Base-by-base conservation (phyloP, 176 grass and related monocot species). In the Tillandsia fasciculata region DNA sequence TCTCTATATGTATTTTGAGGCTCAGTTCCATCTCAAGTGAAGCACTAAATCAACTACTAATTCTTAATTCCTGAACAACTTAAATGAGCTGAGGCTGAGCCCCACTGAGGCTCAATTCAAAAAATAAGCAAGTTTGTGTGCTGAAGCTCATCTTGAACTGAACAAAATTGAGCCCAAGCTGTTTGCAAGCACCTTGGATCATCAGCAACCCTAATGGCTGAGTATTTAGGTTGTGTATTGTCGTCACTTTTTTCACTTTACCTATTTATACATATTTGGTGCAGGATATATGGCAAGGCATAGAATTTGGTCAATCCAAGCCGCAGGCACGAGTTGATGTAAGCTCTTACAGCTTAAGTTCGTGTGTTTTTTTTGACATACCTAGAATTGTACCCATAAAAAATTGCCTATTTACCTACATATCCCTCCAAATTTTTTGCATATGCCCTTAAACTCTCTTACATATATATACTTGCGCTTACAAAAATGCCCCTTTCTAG, bases 251-350 rank as follows among this genome's bases (percentile, higher is more conserved):
- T 15, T 27, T 66, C 64, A 11, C 2, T 79, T 50, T 10, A 56
- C 49, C 20, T 13, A 53, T 8, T 58, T 73, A 2, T 42, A n/a
- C 63, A 67, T 67, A 3, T n/a, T 28, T 68, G 26, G 3, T 15
- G n/a, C 78, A 80, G 78, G 78, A 80, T 58, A 80, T 80, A 67
- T 80, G 78, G 78, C 78, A 80, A 80, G 70, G 78, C 24, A 80
- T 80, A 67, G 70, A 80, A 56, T 80, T 80, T 74, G 78, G 78
- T n/a, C 78, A 80, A 6, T 80, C 78, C 51, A 80, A 80, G 48
- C 61, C 78, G 33, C 78, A 80, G 26, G 78, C 78, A 17, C 70
- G 78, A 58, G 78, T 80, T 80, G 78, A 80, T 80, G 78, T 80
- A 74, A 58, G 78, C 18, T 26, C 23, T 28, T 71, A 24, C 48